Evolutionary conservation across 1,139 yeast genomes (phyloP), one percentile per base, ranked within the genome.

Genomic region (Saccharomyces hybrid): DNA sequence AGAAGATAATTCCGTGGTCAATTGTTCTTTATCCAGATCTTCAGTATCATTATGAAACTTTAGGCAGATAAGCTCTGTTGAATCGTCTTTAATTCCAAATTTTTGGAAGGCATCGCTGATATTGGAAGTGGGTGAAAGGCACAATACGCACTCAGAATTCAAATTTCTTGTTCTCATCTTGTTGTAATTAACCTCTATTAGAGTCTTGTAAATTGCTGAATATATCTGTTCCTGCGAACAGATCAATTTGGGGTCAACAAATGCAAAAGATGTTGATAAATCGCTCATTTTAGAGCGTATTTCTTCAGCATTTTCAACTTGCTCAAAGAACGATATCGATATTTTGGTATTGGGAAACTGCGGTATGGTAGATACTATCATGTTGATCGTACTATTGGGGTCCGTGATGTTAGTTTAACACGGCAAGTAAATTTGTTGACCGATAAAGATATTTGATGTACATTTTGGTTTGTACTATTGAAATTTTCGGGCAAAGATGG

Each of bases 61-160:
- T 26, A 78, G 64, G 16, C 74, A 73, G 12, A 76, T 60, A 6
- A 78, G 48, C 2, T 68, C 64, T 0, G 52, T 62, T 1, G 75
- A 62, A 26, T 69, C 70, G 51, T 75, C 77, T 42, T 73, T 68
- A 19, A 78, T 70, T 34, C 83, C 83, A 64, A 77, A 78, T 56
- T 72, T 69, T 57, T 71, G 71, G 54, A 78, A 66, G 1, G 77
- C 76, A 53, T 79, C 82, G 61, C 78, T 75, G 48, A 67, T 66
- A 61, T 78, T 78, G 53, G 78, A 78, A 28, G 76, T 75, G 1
- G 83, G 81, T 2, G 84, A 76, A 53, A 82, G 66, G 49, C 80
- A 74, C 58, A 79, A 75, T 11, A 82, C 73, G 19, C 78, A 65
- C 60, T 82, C 86, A 1, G 84, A 78, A 57, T 81, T 82, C 4